Conservation (phyloP, 768 basidiomycete genomes). For the Russula vinacea region DNA sequence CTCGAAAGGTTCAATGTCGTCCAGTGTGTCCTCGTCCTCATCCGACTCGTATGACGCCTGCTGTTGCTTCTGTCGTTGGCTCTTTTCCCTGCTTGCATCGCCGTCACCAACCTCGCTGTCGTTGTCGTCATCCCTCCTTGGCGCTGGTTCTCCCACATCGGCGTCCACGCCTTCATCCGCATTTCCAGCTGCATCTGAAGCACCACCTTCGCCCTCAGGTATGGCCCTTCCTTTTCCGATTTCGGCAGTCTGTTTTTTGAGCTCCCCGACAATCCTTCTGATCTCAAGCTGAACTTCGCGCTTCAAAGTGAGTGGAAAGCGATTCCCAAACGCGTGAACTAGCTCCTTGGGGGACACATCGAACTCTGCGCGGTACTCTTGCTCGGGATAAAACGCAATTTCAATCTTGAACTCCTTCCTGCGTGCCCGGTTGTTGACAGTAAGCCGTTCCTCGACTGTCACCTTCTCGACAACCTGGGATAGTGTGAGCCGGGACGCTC, state of each 20-base stretch:
- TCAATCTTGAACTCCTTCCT: slow-evolving; percentile 76
- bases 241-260: slow-evolving; percentile 73
- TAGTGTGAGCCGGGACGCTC: slow-evolving; percentile 78
- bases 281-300: slow-evolving; percentile 85
- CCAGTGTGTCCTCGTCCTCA: slow-evolving; percentile 56
- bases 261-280: slow-evolving; percentile 76
- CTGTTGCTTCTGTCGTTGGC: slow-evolving; percentile 65
- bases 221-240: slow-evolving; percentile 74
- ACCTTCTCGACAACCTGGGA: slow-evolving; percentile 86
- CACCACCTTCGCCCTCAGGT: slow-evolving; percentile 44
- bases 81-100: slow-evolving; percentile 78
- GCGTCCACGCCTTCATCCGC: slow-evolving; percentile 50
- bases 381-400: slow-evolving; percentile 80
- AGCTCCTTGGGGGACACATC: slow-evolving; percentile 71
- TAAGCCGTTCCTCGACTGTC: slow-evolving; percentile 73
- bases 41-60: slow-evolving; percentile 76
- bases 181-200: slow-evolving; percentile 51
- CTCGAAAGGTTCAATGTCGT: slow-evolving; percentile 49
- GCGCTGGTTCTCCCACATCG: slow-evolving; percentile 37
- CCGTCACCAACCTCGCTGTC: slow-evolving; percentile 78
- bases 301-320: slow-evolving; percentile 77
- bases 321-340: slow-evolving; percentile 62
- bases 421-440: slow-evolving; percentile 61
- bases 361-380: slow-evolving; percentile 83
- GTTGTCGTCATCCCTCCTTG: slow-evolving; percentile 53